Conservation (phyloP, 495 filamentous ascomycete genomes). For the Extremus antarcticus region DNA sequence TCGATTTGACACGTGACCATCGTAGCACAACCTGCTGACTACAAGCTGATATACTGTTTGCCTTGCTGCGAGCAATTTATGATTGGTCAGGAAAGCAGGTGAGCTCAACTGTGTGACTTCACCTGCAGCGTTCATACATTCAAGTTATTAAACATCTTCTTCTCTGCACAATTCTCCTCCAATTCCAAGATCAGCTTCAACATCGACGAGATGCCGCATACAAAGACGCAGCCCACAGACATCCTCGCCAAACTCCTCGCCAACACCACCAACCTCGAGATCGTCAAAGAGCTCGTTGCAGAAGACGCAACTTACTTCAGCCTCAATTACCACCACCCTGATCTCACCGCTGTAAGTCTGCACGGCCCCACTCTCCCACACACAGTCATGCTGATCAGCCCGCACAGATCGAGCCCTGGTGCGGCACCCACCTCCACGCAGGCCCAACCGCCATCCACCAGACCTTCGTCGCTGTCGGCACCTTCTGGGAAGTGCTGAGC, state of each 20-base stretch:
- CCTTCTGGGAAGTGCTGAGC: constrained; percentile 9
- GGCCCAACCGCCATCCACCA: constrained; percentile 16
- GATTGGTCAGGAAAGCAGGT: too few species aligned
- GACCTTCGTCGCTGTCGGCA: constrained; percentile 18
- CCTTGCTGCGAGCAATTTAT: background rate
- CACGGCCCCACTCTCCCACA: background rate
- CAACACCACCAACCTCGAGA: constrained; percentile 2
- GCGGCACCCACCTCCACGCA: constrained; percentile 15
- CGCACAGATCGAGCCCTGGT: constrained; percentile 14
- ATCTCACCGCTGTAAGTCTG: constrained; percentile 1
- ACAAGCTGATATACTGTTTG: background rate
- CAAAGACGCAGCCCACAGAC: background rate
- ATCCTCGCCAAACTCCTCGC: background rate
- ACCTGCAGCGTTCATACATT: too few species aligned
- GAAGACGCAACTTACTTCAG: constrained; percentile 17
- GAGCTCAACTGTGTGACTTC: too few species aligned
- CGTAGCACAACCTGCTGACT: too few species aligned
- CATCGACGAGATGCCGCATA: too few species aligned
- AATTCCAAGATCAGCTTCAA: too few species aligned
- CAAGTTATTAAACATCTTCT: too few species aligned
- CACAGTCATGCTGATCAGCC: background rate
- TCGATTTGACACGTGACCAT: too few species aligned
- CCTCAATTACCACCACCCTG: constrained; percentile 17
- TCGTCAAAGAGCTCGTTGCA: constrained; percentile 15
- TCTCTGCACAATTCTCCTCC: too few species aligned